Conservation (phyloP, 2,329 filamentous ascomycete species). For the Penicillium italicum region DNA sequence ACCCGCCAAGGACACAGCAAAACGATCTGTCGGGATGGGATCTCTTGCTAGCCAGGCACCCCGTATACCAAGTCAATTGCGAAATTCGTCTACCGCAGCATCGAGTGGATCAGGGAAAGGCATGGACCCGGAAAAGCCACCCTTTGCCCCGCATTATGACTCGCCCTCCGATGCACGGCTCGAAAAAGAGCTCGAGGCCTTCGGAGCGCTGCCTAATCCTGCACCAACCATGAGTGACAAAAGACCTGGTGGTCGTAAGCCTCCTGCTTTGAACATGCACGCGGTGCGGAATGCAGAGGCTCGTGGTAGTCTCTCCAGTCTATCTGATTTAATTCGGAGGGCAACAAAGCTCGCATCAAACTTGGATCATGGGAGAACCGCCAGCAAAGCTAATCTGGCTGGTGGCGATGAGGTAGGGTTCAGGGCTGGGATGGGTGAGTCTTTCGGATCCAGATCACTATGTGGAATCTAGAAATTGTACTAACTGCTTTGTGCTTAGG, state of each 20-base stretch:
- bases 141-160: slow-evolving; percentile 23
- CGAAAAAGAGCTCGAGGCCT: slow-evolving; percentile 23
- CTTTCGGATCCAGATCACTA: not conserved
- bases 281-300: slow-evolving; percentile 76
- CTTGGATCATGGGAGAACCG: slow-evolving; percentile 74
- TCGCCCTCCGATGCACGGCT: slow-evolving; percentile 11
- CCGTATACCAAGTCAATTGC: slow-evolving; percentile 7
- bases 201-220: slow-evolving; percentile 22
- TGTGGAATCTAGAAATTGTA: not conserved
- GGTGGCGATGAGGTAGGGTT: slow-evolving; percentile 34
- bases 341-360: slow-evolving; percentile 83
- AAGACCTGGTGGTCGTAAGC: slow-evolving; percentile 44
- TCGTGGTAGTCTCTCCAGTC: slow-evolving; percentile 83
- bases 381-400: slow-evolving; percentile 52
- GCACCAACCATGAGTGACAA: slow-evolving; percentile 41
- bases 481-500: slow-evolving; percentile 12
- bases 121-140: slow-evolving; percentile 34
- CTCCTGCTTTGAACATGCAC: slow-evolving; percentile 75
- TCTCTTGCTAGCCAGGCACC: slow-evolving; percentile 2
- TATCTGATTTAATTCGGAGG: slow-evolving; percentile 84
- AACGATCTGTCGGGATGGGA: not conserved
- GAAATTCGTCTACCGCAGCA: slow-evolving; percentile 14
- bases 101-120: slow-evolving; percentile 20
- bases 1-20: not conserved
- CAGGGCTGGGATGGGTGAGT: slow-evolving; percentile 28